These are phyloP conservation scores for Gardenia jasminoides DNA, from an alignment of 257 asterid genomes.

Conservation along the genomic window DNA sequence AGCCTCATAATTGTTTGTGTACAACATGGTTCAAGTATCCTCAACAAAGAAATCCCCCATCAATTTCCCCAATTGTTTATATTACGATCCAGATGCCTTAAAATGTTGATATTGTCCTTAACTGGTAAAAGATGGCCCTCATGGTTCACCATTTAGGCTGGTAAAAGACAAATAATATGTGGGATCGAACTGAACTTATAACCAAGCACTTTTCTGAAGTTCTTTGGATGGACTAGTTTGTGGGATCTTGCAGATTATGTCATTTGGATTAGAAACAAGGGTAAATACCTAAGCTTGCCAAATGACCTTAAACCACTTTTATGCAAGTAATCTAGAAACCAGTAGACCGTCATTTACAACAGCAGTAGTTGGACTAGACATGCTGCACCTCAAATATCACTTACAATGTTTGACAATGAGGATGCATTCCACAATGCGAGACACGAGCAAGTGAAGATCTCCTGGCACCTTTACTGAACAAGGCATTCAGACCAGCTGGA, in stretches of 20 bases:
- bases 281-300: neutral
- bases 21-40: neutral
- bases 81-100: neutral
- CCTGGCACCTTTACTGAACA: conserved; percentile 84
- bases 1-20: neutral
- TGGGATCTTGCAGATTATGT: neutral
- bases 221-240: neutral
- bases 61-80: neutral
- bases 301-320: neutral
- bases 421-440: conserved; percentile 88
- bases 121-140: neutral
- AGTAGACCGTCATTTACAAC: conserved; percentile 2
- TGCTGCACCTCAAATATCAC: conserved; percentile 24
- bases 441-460: conserved; percentile 90
- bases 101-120: neutral
- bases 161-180: neutral
- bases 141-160: neutral
- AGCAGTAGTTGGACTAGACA: neutral
- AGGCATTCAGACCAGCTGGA: conserved; percentile 93
- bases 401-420: conserved; percentile 78
- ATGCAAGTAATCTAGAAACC: neutral
- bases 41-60: neutral
- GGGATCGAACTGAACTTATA: neutral
- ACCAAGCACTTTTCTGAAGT: neutral
- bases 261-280: neutral